phyloP scores from a whole-genome alignment of 106 monocot genomes.

The Dendrobium officinale region DNA sequence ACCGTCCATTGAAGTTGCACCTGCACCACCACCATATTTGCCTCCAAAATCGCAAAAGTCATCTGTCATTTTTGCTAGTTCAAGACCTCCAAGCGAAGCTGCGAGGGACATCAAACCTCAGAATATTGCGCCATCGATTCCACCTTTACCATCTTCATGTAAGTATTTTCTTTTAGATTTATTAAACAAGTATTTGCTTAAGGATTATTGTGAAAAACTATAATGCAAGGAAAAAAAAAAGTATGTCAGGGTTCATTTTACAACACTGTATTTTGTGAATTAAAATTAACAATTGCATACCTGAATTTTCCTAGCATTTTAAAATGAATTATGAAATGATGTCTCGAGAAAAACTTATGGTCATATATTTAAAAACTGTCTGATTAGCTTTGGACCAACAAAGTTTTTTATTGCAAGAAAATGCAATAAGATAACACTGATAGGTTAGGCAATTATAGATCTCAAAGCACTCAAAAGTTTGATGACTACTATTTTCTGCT shows the following conservation, averaged over 20 bases:
- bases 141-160: constrained; percentile 60
- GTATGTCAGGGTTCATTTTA: not conserved
- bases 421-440: too few species aligned
- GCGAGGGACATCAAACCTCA: constrained; percentile 19
- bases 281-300: not conserved
- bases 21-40: constrained; percentile 18
- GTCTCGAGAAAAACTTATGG: not conserved
- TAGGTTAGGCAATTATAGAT: too few species aligned
- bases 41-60: constrained; percentile 24
- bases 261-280: not conserved
- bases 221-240: not conserved
- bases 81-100: constrained; percentile 56
- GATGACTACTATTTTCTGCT: too few species aligned
- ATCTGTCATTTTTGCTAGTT: constrained; percentile 47
- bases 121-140: constrained; percentile 12
- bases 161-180: constrained; percentile 25
- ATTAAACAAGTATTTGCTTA: not conserved
- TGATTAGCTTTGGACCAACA: too few species aligned
- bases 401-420: too few species aligned
- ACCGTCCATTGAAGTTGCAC: constrained; percentile 15
- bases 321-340: not conserved
- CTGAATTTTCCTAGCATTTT: not conserved
- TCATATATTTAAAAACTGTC: not conserved
- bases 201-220: not conserved
- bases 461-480: too few species aligned